Base-by-base conservation (phyloP, 768 basidiomycete species). In the Boletus subparvulus region DNA sequence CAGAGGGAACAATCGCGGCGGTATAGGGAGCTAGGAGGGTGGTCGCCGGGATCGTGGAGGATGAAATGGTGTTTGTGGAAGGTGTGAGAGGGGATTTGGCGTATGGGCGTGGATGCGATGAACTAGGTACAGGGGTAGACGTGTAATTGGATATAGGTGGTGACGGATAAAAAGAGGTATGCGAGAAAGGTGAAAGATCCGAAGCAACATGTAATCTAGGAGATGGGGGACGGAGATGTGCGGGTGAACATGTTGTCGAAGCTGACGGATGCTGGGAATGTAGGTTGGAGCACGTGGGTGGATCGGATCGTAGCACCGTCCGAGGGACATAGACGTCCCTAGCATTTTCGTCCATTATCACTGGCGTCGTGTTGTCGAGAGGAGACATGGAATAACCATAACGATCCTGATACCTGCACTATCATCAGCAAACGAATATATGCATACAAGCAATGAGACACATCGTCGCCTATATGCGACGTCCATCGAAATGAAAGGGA, bases 1-100 rank as follows among this genome's bases (percentile, higher is more conserved):
- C 74, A 19, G 84, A 83, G 4, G 88, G 85, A 16, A 83, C 79
- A 50, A 95, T 80, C 24, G 83, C 76, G 21, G 86, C 83, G 0
- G 77, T 78, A 58, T 81, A 87, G 0, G 88, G 85, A 0, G 87
- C 78, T 41, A 96, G 80, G 54, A 87, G 78, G 3, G 76, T 68
- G 9, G 81, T 74, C 0, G 81, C 74, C 0, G 83, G 73, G 37
- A 93, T 78, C 3, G 85, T 53, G 47, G 61, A 56, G 13, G 71
- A 74, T 0, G 78, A 73, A 56, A 76, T 72, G 26, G 70, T 74
- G 58, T 70, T 70, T 33, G 74, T 70, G 26, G 77, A 73, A 6
- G 72, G 66, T 21, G 72, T 63, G 5, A 75, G 59, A 72, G 71
- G 61, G 69, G 67, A 62, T 36, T 61, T 68, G 58, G 42, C 50